phyloP scores from a whole-genome alignment of 768 basidiomycete genomes.

The Rossbeevera mucosa region DNA sequence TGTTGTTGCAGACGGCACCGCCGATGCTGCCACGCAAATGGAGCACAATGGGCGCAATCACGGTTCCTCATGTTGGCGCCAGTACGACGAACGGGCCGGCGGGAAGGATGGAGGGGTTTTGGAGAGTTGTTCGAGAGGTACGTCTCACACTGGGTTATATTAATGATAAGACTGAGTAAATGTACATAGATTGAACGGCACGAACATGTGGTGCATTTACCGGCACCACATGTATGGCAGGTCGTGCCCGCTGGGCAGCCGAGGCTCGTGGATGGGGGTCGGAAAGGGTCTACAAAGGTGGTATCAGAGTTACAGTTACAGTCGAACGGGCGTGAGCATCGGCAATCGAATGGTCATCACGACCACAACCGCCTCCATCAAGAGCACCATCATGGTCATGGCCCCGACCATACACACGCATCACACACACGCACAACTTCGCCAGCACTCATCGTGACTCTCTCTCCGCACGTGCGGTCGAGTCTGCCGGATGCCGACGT shows the following conservation, averaged over 20 bases:
- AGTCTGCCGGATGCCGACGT: conserved; percentile 70
- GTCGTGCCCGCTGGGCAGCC: conserved; percentile 47
- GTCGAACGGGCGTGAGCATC: not conserved
- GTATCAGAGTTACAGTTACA: not conserved
- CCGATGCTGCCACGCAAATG: conserved; percentile 20
- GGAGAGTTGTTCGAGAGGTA: conserved; percentile 80
- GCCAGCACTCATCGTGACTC: conserved; percentile 63
- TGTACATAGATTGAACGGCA: conserved; percentile 68
- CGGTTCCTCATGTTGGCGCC: not conserved
- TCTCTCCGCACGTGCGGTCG: conserved; percentile 70
- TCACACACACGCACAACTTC: conserved; percentile 15
- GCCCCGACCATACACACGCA: not conserved
- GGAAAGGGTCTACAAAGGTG: not conserved
- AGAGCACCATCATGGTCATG: conserved; percentile 11
- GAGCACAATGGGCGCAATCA: conserved; percentile 10
- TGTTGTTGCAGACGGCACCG: conserved; percentile 88
- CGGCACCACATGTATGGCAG: conserved; percentile 88
- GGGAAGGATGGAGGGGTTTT: conserved; percentile 76
- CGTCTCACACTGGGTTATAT: conserved; percentile 12
- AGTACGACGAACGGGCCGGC: conserved; percentile 26
- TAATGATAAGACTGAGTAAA: not conserved
- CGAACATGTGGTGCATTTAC: conserved; percentile 76
- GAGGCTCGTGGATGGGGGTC: conserved; percentile 2
- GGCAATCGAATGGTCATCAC: conserved; percentile 10
- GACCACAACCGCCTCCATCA: conserved; percentile 7